phyloP scores from a whole-genome alignment of 2,329 filamentous ascomycete species.

The Hortaea sp. region DNA sequence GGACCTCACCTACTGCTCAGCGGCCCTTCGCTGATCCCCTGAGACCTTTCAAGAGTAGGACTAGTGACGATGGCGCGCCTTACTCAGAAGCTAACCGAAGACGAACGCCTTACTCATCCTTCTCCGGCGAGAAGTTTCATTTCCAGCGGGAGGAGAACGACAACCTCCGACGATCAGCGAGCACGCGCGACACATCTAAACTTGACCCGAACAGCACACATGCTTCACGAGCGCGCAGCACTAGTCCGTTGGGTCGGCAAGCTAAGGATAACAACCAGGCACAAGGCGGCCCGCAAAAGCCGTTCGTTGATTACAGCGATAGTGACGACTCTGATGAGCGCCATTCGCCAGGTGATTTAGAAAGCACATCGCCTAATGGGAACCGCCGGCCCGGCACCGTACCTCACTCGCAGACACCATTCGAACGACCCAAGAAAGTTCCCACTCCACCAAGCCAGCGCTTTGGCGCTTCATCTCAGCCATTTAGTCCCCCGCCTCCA shows the following conservation, averaged over 20 bases:
- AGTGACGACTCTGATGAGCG: constrained; percentile 14
- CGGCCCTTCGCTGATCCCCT: constrained; percentile 29
- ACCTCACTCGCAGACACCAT: constrained; percentile 4
- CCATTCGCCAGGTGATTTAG: constrained; percentile 4
- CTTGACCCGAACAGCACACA: constrained; percentile 11
- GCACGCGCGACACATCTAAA: constrained; percentile 36
- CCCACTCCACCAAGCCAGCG: constrained; percentile 22
- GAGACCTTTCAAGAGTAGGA: constrained; percentile 24
- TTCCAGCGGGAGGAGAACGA: constrained; percentile 34
- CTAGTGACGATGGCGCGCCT: constrained; percentile 20
- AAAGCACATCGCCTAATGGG: constrained; percentile 1
- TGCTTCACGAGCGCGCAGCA: constrained; percentile 12
- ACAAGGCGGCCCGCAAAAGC: constrained; percentile 4
- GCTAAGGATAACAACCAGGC: constrained; percentile 4
- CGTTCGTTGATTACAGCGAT: constrained; percentile 14
- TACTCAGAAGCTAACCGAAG: constrained; percentile 39
- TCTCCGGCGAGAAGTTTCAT: constrained; percentile 47
- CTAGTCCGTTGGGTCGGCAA: constrained; percentile 14
- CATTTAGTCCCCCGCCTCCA: constrained; percentile 4
- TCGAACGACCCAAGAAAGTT: constrained; percentile 21
- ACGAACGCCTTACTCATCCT: constrained; percentile 45
- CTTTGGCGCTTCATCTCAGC: constrained; percentile 13
- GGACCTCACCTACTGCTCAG: constrained; percentile 15
- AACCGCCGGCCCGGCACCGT: constrained; percentile 7
- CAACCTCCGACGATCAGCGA: constrained; percentile 43